A percentile compares a stretch with the other conserved stretches of the same genome.
Evolutionary conservation across 495 filamentous ascomycete species (phyloP).

Genomic region (Acidomyces sp.): DNA sequence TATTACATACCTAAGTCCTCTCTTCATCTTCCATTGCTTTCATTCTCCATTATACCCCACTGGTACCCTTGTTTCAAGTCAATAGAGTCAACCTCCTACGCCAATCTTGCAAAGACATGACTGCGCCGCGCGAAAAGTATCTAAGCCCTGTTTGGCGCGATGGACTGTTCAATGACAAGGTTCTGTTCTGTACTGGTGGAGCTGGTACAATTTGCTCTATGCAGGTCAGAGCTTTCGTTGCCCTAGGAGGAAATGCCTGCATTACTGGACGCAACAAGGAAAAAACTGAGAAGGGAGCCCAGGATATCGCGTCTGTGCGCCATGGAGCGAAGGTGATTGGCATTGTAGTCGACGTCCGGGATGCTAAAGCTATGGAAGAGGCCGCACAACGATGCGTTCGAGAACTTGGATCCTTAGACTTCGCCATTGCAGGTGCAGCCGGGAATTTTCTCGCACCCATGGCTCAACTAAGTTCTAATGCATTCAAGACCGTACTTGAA

Average conservation of each 20-base stretch:
- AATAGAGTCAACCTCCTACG: not conserved
- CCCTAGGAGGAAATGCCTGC: slow-evolving; percentile 84
- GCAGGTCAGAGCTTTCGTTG: slow-evolving; percentile 79
- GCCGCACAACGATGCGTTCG: slow-evolving; percentile 66
- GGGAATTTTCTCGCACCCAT: slow-evolving; percentile 94
- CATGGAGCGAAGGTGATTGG: slow-evolving; percentile 71
- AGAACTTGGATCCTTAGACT: slow-evolving; percentile 81
- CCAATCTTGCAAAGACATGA: slow-evolving; percentile 35
- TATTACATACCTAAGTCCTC: too few species aligned
- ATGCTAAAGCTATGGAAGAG: slow-evolving; percentile 49
- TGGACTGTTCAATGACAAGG: slow-evolving; percentile 77
- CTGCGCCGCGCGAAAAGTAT: slow-evolving; percentile 57
- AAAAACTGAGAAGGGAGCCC: slow-evolving; percentile 69
- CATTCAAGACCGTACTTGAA: slow-evolving; percentile 90
- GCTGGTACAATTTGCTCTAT: slow-evolving; percentile 87
- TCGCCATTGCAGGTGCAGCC: slow-evolving; percentile 88
- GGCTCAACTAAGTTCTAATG: slow-evolving; percentile 65
- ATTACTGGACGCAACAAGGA: slow-evolving; percentile 85
- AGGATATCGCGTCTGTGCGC: slow-evolving; percentile 66
- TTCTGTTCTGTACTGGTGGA: slow-evolving; percentile 91
- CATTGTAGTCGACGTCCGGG: slow-evolving; percentile 71
- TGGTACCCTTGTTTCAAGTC: too few species aligned
- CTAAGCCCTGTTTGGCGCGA: slow-evolving; percentile 72
- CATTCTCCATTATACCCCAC: too few species aligned
- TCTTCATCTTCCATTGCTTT: too few species aligned